Conservation (phyloP, 495 filamentous ascomycete species). For the Aspergillus nanangensis region DNA sequence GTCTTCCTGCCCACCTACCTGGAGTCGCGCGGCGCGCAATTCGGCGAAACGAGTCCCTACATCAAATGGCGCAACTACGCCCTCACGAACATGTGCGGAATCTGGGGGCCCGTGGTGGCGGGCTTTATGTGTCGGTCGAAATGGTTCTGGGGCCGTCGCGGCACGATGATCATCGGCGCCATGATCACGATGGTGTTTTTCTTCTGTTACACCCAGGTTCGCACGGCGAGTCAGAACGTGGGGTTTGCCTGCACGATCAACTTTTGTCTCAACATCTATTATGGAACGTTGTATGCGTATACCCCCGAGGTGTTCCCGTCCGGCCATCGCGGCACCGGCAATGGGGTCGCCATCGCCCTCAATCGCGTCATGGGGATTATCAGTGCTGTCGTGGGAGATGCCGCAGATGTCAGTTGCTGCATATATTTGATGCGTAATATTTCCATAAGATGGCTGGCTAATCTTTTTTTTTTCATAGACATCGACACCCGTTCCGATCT, state of each 20-base stretch:
- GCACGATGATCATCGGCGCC: constrained; percentile 64
- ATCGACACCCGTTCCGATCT: constrained; percentile 59
- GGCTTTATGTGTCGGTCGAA: constrained; percentile 57
- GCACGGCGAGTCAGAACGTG: constrained; percentile 53
- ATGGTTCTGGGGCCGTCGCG: constrained; percentile 53
- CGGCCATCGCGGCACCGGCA: not conserved
- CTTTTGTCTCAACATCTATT: constrained; percentile 68
- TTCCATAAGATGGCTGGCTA: too few species aligned
- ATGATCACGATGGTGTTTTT: constrained; percentile 62
- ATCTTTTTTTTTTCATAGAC: constrained; percentile 26
- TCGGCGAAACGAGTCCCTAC: constrained; percentile 43
- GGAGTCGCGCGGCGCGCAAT: constrained; percentile 38
- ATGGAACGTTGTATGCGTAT: constrained; percentile 65
- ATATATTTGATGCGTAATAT: too few species aligned
- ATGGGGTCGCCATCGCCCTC: constrained; percentile 52
- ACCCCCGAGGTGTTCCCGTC: constrained; percentile 33
- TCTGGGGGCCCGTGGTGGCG: constrained; percentile 62
- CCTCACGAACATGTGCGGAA: constrained; percentile 57
- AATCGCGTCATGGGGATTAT: constrained; percentile 73
- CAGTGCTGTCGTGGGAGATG: constrained; percentile 59
- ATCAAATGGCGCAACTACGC: constrained; percentile 70
- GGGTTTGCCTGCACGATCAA: constrained; percentile 63
- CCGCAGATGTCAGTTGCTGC: constrained; percentile 45
- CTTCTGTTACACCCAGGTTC: constrained; percentile 64
- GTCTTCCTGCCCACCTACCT: constrained; percentile 58